Conservation (phyloP, 768 basidiomycete species). For the Serendipita sp. region DNA sequence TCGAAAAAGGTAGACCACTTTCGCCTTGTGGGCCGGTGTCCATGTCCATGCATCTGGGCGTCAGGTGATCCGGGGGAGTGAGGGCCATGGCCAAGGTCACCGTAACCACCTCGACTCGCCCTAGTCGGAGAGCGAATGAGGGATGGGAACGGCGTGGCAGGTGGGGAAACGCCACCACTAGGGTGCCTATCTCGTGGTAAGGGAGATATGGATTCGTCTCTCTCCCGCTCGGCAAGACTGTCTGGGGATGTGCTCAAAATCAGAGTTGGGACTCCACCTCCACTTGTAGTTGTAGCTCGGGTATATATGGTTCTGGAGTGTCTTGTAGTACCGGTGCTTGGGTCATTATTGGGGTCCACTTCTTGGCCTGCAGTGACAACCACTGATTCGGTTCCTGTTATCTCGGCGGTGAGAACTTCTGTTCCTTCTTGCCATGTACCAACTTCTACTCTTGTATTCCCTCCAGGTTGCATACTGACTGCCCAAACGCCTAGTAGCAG, state of each 20-base stretch:
- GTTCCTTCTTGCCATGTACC: slow-evolving; percentile 28
- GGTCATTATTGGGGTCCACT: neutral
- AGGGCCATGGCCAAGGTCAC: neutral
- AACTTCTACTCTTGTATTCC: slow-evolving; percentile 27
- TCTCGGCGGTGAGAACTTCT: slow-evolving; percentile 18
- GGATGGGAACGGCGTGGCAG: neutral
- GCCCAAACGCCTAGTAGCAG: slow-evolving; percentile 83
- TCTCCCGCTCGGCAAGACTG: neutral
- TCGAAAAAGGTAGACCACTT: slow-evolving; percentile 6
- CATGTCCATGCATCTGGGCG: neutral
- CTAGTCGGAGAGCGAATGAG: neutral
- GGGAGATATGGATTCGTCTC: neutral
- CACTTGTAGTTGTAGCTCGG: neutral
- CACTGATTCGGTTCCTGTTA: slow-evolving; percentile 10
- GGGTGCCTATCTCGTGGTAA: neutral
- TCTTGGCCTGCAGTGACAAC: slow-evolving; percentile 8
- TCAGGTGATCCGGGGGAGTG: neutral
- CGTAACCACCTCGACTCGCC: slow-evolving; percentile 1
- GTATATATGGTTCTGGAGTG: neutral
- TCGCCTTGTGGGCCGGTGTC: neutral
- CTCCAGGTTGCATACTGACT: slow-evolving; percentile 58
- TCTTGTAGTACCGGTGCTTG: neutral
- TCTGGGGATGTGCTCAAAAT: neutral
- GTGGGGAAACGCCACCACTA: neutral
- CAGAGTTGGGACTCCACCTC: neutral